A percentile compares a stretch with the other conserved stretches of the same genome.
Conservation (phyloP, 208 protist species). For the Leishmania turanica region DNA sequence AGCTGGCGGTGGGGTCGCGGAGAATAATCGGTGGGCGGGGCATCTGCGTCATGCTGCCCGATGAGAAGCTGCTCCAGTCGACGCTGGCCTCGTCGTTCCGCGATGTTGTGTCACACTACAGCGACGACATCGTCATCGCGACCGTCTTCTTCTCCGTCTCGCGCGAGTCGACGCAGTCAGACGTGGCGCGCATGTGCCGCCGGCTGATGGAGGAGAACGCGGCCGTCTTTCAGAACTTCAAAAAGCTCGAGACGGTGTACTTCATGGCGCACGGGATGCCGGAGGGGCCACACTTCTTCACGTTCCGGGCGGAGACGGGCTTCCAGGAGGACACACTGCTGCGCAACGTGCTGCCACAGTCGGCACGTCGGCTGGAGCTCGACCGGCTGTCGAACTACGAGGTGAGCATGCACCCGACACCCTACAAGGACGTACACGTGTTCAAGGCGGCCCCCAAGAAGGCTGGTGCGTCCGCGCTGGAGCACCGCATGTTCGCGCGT, state of each 20-base stretch:
- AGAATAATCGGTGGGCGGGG: constrained; percentile 32
- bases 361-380: constrained; percentile 95
- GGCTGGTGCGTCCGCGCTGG: constrained; percentile 44
- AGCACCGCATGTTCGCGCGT: constrained; percentile 95
- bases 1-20: neutral
- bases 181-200: constrained; percentile 47
- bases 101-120: constrained; percentile 33
- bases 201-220: constrained; percentile 53
- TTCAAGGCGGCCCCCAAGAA: constrained; percentile 88
- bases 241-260: constrained; percentile 52
- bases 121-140: constrained; percentile 35
- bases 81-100: constrained; percentile 41
- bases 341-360: constrained; percentile 95
- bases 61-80: constrained; percentile 46
- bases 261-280: constrained; percentile 75
- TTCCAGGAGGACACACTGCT: constrained; percentile 93
- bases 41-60: constrained; percentile 63
- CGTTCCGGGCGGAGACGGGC: constrained; percentile 77
- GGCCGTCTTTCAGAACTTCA: constrained; percentile 25
- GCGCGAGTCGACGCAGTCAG: constrained; percentile 48
- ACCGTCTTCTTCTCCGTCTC: constrained; percentile 72
- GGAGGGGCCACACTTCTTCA: constrained; percentile 91
- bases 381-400: constrained; percentile 94
- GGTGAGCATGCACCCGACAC: constrained; percentile 80
- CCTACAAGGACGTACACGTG: constrained; percentile 92